Percentiles rank a stretch among this genome's conserved stretches.
Evolutionary conservation across 2,329 filamentous ascomycete species (phyloP).

Genomic region (Coniochaeta sp.): DNA sequence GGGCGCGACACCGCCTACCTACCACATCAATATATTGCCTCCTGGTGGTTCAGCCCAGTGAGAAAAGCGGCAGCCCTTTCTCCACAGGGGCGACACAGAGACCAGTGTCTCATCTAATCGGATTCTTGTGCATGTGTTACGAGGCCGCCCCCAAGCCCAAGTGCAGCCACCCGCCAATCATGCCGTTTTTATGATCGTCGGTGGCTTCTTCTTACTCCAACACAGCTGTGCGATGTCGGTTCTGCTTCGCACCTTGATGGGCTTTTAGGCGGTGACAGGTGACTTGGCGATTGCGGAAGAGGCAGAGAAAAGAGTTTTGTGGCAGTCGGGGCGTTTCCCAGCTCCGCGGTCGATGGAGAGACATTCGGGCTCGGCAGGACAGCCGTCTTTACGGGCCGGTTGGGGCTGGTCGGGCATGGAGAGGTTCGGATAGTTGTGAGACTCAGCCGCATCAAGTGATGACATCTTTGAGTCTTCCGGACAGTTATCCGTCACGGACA

Average conservation of each 20-base stretch:
- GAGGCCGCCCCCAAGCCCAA: too few relatives aligned
- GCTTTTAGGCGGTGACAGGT: too few relatives aligned
- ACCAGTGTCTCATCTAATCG: conserved; percentile 4
- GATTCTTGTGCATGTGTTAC: neutral
- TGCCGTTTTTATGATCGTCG: neutral
- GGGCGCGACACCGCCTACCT: neutral
- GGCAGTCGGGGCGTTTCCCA: neutral
- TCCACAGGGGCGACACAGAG: neutral
- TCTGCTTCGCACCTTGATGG: too few relatives aligned
- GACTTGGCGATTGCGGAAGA: neutral
- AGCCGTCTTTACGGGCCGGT: neutral
- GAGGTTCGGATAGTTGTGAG: neutral
- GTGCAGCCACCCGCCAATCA: conserved; percentile 1
- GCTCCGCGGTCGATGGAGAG: neutral
- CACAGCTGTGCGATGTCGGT: too few relatives aligned
- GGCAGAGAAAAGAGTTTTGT: neutral
- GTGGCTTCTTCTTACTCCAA: neutral
- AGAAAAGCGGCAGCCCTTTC: too few relatives aligned
- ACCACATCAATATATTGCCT: conserved; percentile 2
- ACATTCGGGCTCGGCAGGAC: neutral
- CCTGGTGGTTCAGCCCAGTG: neutral
- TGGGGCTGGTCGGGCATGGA: neutral
- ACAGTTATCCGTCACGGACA: neutral
- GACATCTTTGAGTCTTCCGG: neutral
- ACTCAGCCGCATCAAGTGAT: neutral